Evolutionary conservation across 306 rosid species (phyloP), one percentile per base, ranked within the genome.

Genomic region (Vicia faba): DNA sequence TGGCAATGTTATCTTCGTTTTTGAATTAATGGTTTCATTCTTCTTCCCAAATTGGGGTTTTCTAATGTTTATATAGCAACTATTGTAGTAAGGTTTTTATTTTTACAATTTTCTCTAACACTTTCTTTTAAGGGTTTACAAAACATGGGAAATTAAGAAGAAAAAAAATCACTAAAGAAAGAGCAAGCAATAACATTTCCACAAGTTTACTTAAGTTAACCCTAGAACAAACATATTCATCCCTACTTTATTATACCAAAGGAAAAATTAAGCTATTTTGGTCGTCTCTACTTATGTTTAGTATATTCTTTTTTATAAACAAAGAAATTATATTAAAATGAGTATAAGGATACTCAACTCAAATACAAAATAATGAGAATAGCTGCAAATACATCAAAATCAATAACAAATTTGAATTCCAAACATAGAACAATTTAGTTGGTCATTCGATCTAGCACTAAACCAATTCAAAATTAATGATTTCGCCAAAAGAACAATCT

Each of bases 1-100:
- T 26, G 38, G 15, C 25, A 16, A 70, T 29, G 63, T 70, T 51
- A 60, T 70, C 60, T 60, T 58, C 2, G 33, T 35, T 61, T 78
- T 60, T 46, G 65, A 18, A 66, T 65, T 66, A 19, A 51, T 59
- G 49, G 61, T 23, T 69, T 55, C 20, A 15, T 44, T 44, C 14
- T 58, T 58, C 55, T 39, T 51, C n/a, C 5, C 13, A 31, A 18
- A 57, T 53, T 64, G 35, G 66, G 8, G 69, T 40, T 71, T 58
- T 38, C 43, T 13, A 2, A 40, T 61, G 19, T 69, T 49, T 11
- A 60, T 18, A 26, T 18, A 16, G 46, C 28, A 61, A 61, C 48
- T 5, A 20, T 14, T 33, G 5, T 56, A 13, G 0, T 11, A 20
- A 54, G 9, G 14, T 50, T 50, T 50, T 19, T 20, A 28, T n/a